phyloP scores from a whole-genome alignment of 2,329 filamentous ascomycete species.

The Paraphoma sp. region DNA sequence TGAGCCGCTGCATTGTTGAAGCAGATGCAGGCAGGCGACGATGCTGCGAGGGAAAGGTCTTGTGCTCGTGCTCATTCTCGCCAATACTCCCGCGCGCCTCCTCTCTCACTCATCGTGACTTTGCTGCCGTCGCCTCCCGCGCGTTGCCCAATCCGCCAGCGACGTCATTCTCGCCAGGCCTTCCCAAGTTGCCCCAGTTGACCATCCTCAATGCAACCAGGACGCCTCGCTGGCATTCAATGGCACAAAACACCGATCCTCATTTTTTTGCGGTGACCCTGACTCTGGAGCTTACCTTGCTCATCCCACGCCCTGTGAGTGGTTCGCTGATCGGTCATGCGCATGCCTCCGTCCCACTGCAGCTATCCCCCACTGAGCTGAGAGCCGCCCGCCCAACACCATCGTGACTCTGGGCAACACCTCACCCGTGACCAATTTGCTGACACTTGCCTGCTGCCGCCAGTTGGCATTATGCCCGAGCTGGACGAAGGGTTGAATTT shows the following conservation, averaged over 20 bases:
- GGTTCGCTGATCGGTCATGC: slow-evolving; percentile 22
- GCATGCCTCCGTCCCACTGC: neutral
- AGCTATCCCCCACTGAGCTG: neutral
- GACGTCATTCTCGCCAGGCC: neutral
- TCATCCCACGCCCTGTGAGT: slow-evolving; percentile 16
- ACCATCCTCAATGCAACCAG: neutral
- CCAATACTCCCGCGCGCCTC: neutral
- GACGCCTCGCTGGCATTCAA: slow-evolving; percentile 14
- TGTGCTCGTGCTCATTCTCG: neutral
- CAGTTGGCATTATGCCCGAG: too few relatives aligned
- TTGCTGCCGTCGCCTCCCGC: neutral
- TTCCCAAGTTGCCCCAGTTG: neutral
- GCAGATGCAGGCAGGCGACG: neutral
- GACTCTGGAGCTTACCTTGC: slow-evolving; percentile 5
- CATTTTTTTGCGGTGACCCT: slow-evolving; percentile 15
- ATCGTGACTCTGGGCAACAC: slow-evolving; percentile 4
- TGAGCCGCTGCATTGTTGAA: neutral
- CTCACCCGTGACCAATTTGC: neutral
- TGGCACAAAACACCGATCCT: slow-evolving; percentile 12
- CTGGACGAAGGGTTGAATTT: neutral
- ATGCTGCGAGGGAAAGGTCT: neutral
- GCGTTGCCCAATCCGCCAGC: neutral
- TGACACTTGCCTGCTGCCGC: neutral
- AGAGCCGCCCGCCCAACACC: slow-evolving; percentile 3
- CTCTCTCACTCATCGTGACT: neutral